phyloP scores from a whole-genome alignment of 2,329 filamentous ascomycete species.

The Aspergillus pseudoviridinutans region DNA sequence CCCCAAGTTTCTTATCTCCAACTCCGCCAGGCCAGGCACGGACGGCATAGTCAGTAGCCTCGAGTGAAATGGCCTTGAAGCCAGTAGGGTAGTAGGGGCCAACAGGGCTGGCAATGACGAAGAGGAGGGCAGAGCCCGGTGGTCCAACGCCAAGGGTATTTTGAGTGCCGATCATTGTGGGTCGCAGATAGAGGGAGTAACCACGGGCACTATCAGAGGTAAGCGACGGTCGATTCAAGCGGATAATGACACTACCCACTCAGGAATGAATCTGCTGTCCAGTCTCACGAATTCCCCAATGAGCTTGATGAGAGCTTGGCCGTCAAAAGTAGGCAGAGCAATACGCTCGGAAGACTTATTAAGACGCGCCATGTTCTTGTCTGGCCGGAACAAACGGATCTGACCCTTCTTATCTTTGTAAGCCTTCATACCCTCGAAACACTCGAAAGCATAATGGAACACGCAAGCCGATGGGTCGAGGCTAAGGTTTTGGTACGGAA shows the following conservation, averaged over 20 bases:
- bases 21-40: conserved; percentile 97
- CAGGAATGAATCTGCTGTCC: conserved; percentile 86
- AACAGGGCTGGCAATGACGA: conserved; percentile 92
- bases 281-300: conserved; percentile 75
- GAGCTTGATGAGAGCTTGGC: conserved; percentile 70
- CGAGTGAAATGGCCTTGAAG: conserved; percentile 93
- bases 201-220: conserved; percentile 54
- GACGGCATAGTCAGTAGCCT: conserved; percentile 94
- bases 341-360: conserved; percentile 91
- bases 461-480: conserved; percentile 95
- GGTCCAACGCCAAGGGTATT: conserved; percentile 86
- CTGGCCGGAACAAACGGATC: conserved; percentile 85
- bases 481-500: conserved; percentile 93
- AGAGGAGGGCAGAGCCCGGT: conserved; percentile 88
- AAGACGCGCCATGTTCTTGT: conserved; percentile 92
- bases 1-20: conserved; percentile 96
- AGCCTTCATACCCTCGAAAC: conserved; percentile 99
- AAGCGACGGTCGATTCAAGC: neutral
- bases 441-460: conserved; percentile 97
- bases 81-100: conserved; percentile 97
- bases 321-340: conserved; percentile 81
- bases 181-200: conserved; percentile 92
- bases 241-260: conserved; percentile 43
- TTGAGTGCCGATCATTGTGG: conserved; percentile 96
- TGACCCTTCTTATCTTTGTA: conserved; percentile 81